Evolutionary conservation across 768 basidiomycete genomes (phyloP).

Genomic region (Kwoniella sp.): DNA sequence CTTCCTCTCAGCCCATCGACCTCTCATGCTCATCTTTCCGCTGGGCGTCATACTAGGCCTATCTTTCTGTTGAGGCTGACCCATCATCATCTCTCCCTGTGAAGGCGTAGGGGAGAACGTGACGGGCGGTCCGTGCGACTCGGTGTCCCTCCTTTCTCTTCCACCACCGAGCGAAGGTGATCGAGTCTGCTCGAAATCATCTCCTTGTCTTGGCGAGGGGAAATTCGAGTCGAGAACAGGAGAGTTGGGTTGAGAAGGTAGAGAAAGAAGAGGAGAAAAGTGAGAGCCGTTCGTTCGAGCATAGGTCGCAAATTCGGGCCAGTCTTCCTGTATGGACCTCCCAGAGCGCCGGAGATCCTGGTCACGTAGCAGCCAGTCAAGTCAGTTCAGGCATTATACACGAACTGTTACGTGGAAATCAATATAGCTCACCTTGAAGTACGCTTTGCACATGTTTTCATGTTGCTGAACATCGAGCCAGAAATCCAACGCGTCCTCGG

Average conservation of each 20-base stretch:
- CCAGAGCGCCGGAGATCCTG: conserved; percentile 91
- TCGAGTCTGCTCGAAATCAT: conserved; percentile 4
- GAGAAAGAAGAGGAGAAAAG: conserved; percentile 82
- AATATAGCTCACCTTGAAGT: conserved; percentile 78
- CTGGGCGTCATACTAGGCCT: conserved; percentile 16
- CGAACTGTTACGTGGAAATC: neutral
- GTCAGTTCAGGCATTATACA: neutral
- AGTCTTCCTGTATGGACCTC: conserved; percentile 88
- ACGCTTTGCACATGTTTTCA: conserved; percentile 96
- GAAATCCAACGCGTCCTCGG: conserved; percentile 95
- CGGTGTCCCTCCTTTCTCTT: conserved; percentile 47
- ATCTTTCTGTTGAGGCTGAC: conserved; percentile 15
- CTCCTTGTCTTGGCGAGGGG: conserved; percentile 2
- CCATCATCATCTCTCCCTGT: conserved; percentile 3
- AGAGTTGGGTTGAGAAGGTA: conserved; percentile 19
- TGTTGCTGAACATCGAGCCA: conserved; percentile 99
- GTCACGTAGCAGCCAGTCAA: neutral
- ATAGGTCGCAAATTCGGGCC: conserved; percentile 98
- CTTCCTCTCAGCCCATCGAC: conserved; percentile 20
- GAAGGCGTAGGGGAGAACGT: conserved; percentile 22
- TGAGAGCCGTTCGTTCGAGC: conserved; percentile 89
- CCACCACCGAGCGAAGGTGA: conserved; percentile 8
- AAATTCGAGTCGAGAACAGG: neutral
- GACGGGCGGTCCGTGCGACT: conserved; percentile 39
- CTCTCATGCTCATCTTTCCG: conserved; percentile 22